Evolutionary conservation across 2,329 filamentous ascomycete species (phyloP).

Genomic region (Xenoacremonium recifei): DNA sequence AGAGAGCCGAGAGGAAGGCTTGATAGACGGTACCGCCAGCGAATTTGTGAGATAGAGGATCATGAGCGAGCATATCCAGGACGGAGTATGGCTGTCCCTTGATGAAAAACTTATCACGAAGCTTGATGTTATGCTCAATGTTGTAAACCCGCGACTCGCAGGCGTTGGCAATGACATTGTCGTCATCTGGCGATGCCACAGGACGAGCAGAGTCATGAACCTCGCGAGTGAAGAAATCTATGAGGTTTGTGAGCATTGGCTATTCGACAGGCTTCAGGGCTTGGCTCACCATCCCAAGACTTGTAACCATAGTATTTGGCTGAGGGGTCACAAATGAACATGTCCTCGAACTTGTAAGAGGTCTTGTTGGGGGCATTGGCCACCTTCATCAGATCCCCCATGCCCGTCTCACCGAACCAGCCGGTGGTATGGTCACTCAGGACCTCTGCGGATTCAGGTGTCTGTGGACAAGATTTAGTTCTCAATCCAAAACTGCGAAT

Average conservation of each 20-base stretch:
- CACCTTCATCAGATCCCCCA: slow-evolving; percentile 48
- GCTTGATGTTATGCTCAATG: slow-evolving; percentile 46
- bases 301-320: slow-evolving; percentile 57
- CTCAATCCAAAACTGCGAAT: not conserved
- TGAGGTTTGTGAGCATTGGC: not conserved
- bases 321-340: slow-evolving; percentile 59
- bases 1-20: slow-evolving; percentile 64
- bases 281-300: slow-evolving; percentile 64
- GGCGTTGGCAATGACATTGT: slow-evolving; percentile 55
- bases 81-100: slow-evolving; percentile 69
- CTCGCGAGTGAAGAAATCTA: slow-evolving; percentile 63
- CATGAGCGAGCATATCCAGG: slow-evolving; percentile 60
- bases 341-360: slow-evolving; percentile 52
- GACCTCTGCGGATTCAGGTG: slow-evolving; percentile 53
- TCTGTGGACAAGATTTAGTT: slow-evolving; percentile 24
- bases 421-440: slow-evolving; percentile 42
- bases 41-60: slow-evolving; percentile 53
- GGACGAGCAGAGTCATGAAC: slow-evolving; percentile 56
- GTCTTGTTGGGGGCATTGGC: slow-evolving; percentile 46
- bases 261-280: not conserved
- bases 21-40: slow-evolving; percentile 67
- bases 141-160: slow-evolving; percentile 64
- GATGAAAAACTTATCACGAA: slow-evolving; percentile 64
- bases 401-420: slow-evolving; percentile 54
- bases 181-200: slow-evolving; percentile 54